Evolutionary conservation across 164 flowering plant genomes (phyloP), one percentile per base, ranked within the genome.

Genomic region (Macadamia integrifolia): DNA sequence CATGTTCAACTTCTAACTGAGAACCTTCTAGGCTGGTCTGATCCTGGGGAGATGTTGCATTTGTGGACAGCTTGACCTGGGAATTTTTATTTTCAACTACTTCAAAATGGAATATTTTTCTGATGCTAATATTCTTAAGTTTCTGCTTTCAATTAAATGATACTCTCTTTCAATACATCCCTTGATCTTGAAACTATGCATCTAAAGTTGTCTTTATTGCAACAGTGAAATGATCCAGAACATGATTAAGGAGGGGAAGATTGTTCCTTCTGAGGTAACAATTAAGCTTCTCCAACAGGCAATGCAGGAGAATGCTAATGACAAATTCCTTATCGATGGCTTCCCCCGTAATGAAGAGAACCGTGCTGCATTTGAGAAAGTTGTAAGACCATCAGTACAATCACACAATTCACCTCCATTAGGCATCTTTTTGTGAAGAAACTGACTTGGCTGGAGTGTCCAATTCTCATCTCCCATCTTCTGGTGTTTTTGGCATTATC

Each of bases 261-360:
- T 93, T 76, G 98, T 90, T 56, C 98, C 98, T 62, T 88, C 98
- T n/a, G 96, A 88, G 80, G 92, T 93, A 52, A 90, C 97, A 71
- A 76, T 93, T 62, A 87, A 84, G 82, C 97, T 93, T 80, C 97
- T 93, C 50, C 87, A 85, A 62, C 78, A 76, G 62, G 97, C 98
- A 75, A 91, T 91, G 79, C 69, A 48, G 69, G 87, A 87, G 71
- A 88, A 72, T 75, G 87, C 78, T 4, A 93, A 91, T 58, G 87
- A 93, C 76, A 92, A 87, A 67, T 91, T 93, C 80, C 91, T 93
- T 30, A 91, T 93, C 78, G 97, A 93, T 76, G 96, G 98, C 35
- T 93, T 93, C 70, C 98, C 98, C 49, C 89, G 97, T 35, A 90
- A 91, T 74, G 96, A 89, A 80, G 98, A 93, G 78, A 93, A 91